These are phyloP conservation scores for Epichloe aotearoae DNA, from an alignment of 2,329 filamentous ascomycete genomes.

Conservation along the genomic window DNA sequence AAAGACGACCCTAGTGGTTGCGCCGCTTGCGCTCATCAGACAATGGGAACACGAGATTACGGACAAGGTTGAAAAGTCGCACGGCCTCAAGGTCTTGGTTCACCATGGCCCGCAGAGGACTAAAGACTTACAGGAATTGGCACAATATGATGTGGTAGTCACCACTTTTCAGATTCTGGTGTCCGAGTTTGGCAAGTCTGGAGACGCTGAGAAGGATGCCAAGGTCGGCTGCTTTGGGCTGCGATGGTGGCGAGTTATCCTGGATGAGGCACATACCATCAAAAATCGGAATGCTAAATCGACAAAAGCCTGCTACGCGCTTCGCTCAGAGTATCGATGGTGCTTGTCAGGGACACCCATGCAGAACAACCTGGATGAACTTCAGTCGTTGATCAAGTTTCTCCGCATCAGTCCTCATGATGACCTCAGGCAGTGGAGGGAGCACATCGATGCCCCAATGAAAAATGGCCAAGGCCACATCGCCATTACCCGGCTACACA, in stretches of 20 bases:
- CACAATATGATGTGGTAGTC: constrained; percentile 84
- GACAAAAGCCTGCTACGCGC: constrained; percentile 78
- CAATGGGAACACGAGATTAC: constrained; percentile 95
- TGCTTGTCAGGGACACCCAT: constrained; percentile 92
- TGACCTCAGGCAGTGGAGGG: constrained; percentile 75
- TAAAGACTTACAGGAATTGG: constrained; percentile 63
- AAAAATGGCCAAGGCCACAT: constrained; percentile 82
- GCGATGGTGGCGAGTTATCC: constrained; percentile 88
- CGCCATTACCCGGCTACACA: constrained; percentile 75
- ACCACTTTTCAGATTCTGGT: constrained; percentile 95
- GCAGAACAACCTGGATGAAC: constrained; percentile 95
- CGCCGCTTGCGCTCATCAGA: constrained; percentile 83
- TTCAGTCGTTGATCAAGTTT: constrained; percentile 89
- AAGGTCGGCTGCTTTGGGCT: constrained; percentile 81
- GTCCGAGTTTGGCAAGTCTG: constrained; percentile 69
- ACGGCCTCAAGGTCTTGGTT: constrained; percentile 67
- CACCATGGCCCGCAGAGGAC: constrained; percentile 83
- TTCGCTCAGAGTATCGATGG: constrained; percentile 84
- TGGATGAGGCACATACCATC: constrained; percentile 96
- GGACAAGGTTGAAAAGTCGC: constrained; percentile 58
- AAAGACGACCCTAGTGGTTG: constrained; percentile 80
- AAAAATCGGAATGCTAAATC: constrained; percentile 96
- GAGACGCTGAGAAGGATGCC: constrained; percentile 43
- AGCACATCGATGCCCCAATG: constrained; percentile 79
- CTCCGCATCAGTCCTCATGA: constrained; percentile 85